Percentiles rank a stretch among this genome's conserved stretches.
These are phyloP conservation scores for Metrosideros polymorpha DNA, from an alignment of 441 rosid species.

Conservation along the genomic window DNA sequence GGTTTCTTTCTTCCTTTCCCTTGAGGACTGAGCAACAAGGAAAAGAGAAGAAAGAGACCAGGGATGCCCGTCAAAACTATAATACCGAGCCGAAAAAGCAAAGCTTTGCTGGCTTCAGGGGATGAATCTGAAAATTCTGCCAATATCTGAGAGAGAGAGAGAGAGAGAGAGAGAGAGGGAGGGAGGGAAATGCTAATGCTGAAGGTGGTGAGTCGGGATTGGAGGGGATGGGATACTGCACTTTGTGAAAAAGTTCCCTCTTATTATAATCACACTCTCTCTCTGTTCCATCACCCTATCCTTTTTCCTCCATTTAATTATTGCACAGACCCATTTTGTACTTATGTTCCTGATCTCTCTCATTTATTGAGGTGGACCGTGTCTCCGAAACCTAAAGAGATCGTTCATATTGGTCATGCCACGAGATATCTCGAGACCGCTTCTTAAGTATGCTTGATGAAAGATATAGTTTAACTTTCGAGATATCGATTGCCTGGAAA, in stretches of 20 bases:
- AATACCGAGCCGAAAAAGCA: slow-evolving; percentile 8
- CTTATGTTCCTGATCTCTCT: not conserved
- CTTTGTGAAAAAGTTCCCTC: slow-evolving; percentile 23
- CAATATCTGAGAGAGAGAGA: not conserved
- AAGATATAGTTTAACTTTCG: not conserved
- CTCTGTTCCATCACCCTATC: not conserved
- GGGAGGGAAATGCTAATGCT: not conserved
- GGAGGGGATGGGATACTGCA: slow-evolving; percentile 44
- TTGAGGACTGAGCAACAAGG: slow-evolving; percentile 17
- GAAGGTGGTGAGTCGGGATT: slow-evolving; percentile 39
- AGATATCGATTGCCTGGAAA: fast-evolving
- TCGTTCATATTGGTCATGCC: not conserved
- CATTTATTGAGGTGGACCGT: not conserved
- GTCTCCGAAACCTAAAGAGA: not conserved
- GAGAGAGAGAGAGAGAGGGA: not conserved
- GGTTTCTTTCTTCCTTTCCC: slow-evolving; percentile 16
- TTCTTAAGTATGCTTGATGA: fast-evolving
- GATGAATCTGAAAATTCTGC: slow-evolving; percentile 22
- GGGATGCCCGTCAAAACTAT: not conserved
- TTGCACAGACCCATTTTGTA: not conserved
- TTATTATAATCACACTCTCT: slow-evolving; percentile 9
- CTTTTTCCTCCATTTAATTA: not conserved
- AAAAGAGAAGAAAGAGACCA: slow-evolving; percentile 1
- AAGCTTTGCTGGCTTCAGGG: slow-evolving; percentile 11
- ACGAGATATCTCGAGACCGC: not conserved